Evolutionary conservation across 805 yeast genomes (phyloP), one percentile per base, ranked within the genome.

Genomic region (Candida succiphila): DNA sequence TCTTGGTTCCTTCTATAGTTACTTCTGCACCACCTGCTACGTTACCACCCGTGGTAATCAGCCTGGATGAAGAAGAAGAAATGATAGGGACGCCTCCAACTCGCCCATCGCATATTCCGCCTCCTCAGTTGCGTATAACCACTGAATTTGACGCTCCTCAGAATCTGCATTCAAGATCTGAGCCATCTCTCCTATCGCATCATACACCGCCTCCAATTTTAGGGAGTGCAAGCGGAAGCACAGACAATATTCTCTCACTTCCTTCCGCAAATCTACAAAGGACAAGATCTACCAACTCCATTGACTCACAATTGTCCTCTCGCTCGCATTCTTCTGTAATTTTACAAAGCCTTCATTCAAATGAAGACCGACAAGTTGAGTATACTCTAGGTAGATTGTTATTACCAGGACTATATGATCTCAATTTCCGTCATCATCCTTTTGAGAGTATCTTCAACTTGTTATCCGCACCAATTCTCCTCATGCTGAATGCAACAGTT

Each of bases 401-500:
- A 7, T 31, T 31, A 10, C 34, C 34, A 17, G 23, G 16, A 10
- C 25, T 24, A 31, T 40, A 20, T 33, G 29, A 13, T 34, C 31
- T 17, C 22, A 37, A 17, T n/a, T 38, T 23, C 14, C 30, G 16
- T 16, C 4, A 7, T 15, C 40, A 37, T 16, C 44, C 48, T 4
- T 34, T 41, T 17, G 60, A 52, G 32, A 44, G 49, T 7, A n/a
- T 44, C 1, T 41, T 47, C 19, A 40, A 46, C 20, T 18, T 54
- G 3, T 13, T 48, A 4, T 41, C 47, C n/a, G 19, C 45, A 7
- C 62, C 62, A 12, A 33, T 52, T 13, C 36, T 42, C 1, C 29
- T 50, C 5, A 5, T 48, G 3, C 42, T 50, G 31, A 56, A 50
- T 30, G 17, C 46, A 2, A 31, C 43, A 9, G 40, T 56, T 7